Conservation (phyloP, 495 filamentous ascomycete species). For the Neurospora sp. region DNA sequence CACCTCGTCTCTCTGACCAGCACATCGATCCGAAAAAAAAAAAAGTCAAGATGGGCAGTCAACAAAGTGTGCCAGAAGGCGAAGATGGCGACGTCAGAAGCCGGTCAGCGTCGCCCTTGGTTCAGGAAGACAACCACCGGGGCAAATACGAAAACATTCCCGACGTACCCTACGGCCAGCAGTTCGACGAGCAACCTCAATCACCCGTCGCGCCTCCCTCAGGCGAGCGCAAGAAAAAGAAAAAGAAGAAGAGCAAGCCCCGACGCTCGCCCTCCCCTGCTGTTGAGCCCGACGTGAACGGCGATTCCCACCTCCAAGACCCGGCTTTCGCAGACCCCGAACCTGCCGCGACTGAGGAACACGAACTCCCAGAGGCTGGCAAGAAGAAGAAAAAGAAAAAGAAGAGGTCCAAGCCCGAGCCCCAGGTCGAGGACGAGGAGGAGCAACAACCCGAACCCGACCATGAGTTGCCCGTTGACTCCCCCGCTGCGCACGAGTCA, state of each 20-base stretch:
- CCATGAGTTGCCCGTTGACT: not conserved
- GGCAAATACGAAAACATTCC: not conserved
- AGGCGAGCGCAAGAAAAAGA: not conserved
- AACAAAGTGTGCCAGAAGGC: not conserved
- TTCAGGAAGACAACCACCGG: not conserved
- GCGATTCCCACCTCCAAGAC: not conserved
- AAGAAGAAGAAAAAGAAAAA: not conserved
- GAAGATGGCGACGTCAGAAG: not conserved
- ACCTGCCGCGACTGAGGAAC: not conserved
- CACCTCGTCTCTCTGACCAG: not conserved
- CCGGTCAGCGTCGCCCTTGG: not conserved
- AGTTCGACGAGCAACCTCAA: not conserved
- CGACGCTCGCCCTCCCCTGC: not conserved
- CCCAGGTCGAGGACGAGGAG: not conserved
- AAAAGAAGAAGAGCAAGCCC: not conserved
- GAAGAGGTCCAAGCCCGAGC: not conserved
- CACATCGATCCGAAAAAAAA: not conserved
- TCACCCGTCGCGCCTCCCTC: not conserved
- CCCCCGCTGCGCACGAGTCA: not conserved
- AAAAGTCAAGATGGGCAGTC: not conserved
- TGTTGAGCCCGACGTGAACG: not conserved
- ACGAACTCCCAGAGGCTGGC: not conserved
- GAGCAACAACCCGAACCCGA: not conserved
- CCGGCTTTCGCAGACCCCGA: not conserved
- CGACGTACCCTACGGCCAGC: not conserved